Evolutionary conservation across 352 stramenopile species (phyloP).

Genomic region (Phytophthora constricta): DNA sequence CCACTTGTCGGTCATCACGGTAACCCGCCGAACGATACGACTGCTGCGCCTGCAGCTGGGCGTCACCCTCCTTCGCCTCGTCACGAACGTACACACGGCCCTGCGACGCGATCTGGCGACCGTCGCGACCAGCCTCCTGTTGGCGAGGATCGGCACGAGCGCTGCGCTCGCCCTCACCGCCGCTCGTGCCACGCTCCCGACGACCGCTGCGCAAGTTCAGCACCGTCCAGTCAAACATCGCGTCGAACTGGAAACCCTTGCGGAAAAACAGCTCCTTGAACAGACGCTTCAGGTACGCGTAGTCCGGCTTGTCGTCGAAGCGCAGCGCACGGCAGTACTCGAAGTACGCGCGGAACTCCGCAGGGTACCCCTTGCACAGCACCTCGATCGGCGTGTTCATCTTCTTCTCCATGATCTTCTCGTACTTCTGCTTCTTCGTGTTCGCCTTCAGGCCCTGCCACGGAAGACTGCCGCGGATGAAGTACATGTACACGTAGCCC

Average conservation of each 20-base stretch:
- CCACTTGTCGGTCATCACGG: conserved; percentile 58
- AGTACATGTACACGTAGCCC: conserved; percentile 96
- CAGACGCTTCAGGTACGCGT: conserved; percentile 93
- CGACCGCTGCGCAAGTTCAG: conserved; percentile 84
- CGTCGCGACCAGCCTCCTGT: conserved; percentile 54
- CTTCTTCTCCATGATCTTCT: conserved; percentile 99
- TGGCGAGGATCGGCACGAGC: conserved; percentile 64
- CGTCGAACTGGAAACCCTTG: conserved; percentile 99
- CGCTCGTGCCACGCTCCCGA: conserved; percentile 66
- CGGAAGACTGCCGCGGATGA: conserved; percentile 94
- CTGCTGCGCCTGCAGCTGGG: conserved; percentile 51
- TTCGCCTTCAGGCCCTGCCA: conserved; percentile 98
- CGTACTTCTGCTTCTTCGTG: conserved; percentile 96
- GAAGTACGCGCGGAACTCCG: conserved; percentile 98
- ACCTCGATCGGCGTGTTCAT: conserved; percentile 94
- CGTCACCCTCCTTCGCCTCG: conserved; percentile 67
- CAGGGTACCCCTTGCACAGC: conserved; percentile 94
- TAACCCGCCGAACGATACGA: conserved; percentile 62
- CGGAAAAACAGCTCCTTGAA: conserved; percentile 99
- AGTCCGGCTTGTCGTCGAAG: conserved; percentile 91
- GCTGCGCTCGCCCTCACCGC: conserved; percentile 71
- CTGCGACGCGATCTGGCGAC: conserved; percentile 62
- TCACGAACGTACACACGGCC: conserved; percentile 72
- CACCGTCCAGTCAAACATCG: conserved; percentile 99
- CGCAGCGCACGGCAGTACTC: conserved; percentile 90